phyloP scores from a whole-genome alignment of 129 eudicot genomes.

The Apium graveolens region DNA sequence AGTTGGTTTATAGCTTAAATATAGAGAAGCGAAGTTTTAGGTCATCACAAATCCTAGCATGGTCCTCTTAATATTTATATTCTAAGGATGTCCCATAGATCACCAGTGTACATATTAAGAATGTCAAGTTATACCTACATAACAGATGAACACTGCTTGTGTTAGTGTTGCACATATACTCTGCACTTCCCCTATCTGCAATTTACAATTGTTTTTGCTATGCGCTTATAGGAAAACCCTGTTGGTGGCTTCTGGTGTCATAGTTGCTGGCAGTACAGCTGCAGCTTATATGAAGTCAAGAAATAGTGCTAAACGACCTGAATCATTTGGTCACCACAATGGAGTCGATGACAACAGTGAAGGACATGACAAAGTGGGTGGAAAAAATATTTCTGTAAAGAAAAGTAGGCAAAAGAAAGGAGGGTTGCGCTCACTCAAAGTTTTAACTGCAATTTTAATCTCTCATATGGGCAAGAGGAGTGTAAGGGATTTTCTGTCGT shows the following conservation, averaged over 20 bases:
- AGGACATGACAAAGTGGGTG: constrained; percentile 26
- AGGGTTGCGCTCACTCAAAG: constrained; percentile 81
- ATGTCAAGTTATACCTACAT: neutral
- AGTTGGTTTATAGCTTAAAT: neutral
- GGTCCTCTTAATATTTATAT: neutral
- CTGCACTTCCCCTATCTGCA: neutral
- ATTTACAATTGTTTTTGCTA: neutral
- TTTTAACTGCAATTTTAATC: constrained; percentile 80
- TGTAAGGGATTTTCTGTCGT: constrained; percentile 67
- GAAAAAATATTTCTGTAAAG: constrained; percentile 35
- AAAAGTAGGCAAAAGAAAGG: constrained; percentile 82
- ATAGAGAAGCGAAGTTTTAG: neutral
- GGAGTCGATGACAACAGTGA: constrained; percentile 39
- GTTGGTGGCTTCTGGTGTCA: constrained; percentile 68
- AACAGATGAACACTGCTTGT: neutral
- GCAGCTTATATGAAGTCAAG: constrained; percentile 84
- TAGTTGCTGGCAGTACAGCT: constrained; percentile 90
- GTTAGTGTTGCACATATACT: neutral
- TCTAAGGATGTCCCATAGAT: neutral
- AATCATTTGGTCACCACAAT: constrained; percentile 34
- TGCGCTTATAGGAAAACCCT: constrained; percentile 56
- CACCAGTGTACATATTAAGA: neutral
- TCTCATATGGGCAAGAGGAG: constrained; percentile 86
- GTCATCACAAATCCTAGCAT: neutral
- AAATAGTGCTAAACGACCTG: constrained; percentile 32